Base-by-base conservation (phyloP, 495 filamentous ascomycete species). In the Bryoglossum gracile region DNA sequence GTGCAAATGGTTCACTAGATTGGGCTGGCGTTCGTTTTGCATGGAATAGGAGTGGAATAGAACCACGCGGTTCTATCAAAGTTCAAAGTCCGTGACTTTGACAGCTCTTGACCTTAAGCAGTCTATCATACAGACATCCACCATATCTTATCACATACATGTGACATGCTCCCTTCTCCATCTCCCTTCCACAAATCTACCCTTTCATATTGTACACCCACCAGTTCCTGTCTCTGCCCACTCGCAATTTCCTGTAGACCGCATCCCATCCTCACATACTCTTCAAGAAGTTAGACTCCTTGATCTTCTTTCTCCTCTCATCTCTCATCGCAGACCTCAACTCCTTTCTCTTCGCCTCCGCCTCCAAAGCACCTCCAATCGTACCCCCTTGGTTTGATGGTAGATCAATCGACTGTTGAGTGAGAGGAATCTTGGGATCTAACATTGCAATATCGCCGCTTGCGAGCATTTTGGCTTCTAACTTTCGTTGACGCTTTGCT, bases 241-340 rank as follows among this genome's bases (percentile, higher is more conserved):
- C 1, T 36, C 22, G 22, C 11, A 18, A 21, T 25, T 14, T 25
- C 19, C 24, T 6, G 14, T 21, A 5, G 21, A n/a, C 11, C 8
- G 10, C 8, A 6, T 3, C 21, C 0, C 23, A 2, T 23, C 17
- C 40, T 40, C 22, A 57, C 43, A 57, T 50, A 26, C 54, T 46
- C 54, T 56, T 56, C 47, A 98, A 76, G 77, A 92, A 98, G 70
- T 98, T 98, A 47, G 59, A 73, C 70, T 97, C 92, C 73, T 91
- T 92, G 57, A 98, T 96, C 56, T 70, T 74, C 53, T 75, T 81
- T 59, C 85, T 79, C 60, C 88, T 76, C 55, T 88, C 82, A 54
- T 72, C 75, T 60, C 89, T 73, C 72, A 87, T 75, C 8, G 80
- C 74, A 64, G 75, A 78, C 58, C 73, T 83, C 50, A 96, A 68